Percentiles rank a stretch among this genome's conserved stretches.
Evolutionary conservation across 2,329 filamentous ascomycete species (phyloP).

Genomic region (Exophiala phaeomuriformis): DNA sequence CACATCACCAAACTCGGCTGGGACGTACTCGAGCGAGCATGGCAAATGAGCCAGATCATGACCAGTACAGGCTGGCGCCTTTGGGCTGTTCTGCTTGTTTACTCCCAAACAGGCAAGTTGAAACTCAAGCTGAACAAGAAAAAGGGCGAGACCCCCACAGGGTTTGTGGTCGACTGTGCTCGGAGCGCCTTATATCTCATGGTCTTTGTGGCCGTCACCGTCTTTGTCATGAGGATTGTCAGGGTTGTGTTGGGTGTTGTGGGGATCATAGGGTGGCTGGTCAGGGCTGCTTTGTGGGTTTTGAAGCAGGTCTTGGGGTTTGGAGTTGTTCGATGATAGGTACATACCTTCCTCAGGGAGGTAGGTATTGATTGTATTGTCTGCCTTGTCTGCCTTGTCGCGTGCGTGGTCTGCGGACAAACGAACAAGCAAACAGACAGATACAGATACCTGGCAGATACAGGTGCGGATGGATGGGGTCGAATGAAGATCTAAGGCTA

Average conservation of each 20-base stretch:
- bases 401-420: too few species aligned
- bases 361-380: too few species aligned
- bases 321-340: conserved; percentile 4
- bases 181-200: conserved; percentile 21
- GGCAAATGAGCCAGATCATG: conserved; percentile 22
- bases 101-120: conserved; percentile 24
- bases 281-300: conserved; percentile 18
- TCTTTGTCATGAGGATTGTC: conserved; percentile 13
- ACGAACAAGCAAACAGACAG: too few species aligned
- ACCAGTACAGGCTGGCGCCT: conserved; percentile 14
- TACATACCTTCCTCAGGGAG: background rate
- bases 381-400: too few species aligned
- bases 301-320: conserved; percentile 17
- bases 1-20: conserved; percentile 10
- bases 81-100: conserved; percentile 21
- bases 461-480: too few species aligned
- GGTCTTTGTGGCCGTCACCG: conserved; percentile 16
- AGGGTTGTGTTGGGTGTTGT: conserved; percentile 12
- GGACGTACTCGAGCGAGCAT: conserved; percentile 10
- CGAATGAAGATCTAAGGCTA: too few species aligned
- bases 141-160: conserved; percentile 14
- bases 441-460: too few species aligned
- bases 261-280: conserved; percentile 13
- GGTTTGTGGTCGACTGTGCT: conserved; percentile 19
- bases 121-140: conserved; percentile 10